Conservation (phyloP, 2,329 filamentous ascomycete species). For the Stenocarpella maydis region DNA sequence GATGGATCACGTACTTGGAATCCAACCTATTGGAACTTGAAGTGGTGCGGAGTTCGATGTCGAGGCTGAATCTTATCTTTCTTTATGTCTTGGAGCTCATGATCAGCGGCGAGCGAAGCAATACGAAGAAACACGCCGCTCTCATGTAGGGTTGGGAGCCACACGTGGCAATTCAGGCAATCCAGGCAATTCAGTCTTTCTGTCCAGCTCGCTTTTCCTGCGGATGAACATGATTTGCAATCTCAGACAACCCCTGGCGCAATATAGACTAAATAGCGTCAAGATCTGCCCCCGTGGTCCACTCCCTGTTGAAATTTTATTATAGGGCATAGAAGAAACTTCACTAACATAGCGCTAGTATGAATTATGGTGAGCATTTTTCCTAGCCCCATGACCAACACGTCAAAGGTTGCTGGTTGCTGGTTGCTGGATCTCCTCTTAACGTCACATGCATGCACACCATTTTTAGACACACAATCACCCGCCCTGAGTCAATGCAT, state of each 20-base stretch:
- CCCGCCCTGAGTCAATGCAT: no score
- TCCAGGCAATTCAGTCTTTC: no score
- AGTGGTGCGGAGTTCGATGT: neutral
- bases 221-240: neutral
- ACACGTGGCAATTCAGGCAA: neutral
- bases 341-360: neutral
- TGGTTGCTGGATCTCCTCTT: neutral
- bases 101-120: neutral
- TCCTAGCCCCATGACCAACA: neutral
- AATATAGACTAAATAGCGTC: neutral
- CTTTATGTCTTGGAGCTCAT: neutral
- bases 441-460: neutral
- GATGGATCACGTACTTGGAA: neutral
- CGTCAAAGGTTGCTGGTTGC: accelerated
- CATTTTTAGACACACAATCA: no score
- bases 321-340: neutral
- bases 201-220: neutral
- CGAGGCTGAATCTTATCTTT: neutral
- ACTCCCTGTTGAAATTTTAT: neutral
- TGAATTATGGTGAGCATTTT: neutral
- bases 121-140: neutral
- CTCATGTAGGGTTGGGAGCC: neutral
- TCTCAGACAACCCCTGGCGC: neutral
- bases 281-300: neutral
- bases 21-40: no score